phyloP scores from a whole-genome alignment of 2,329 filamentous ascomycete species.

The Penicillium sumatraense region DNA sequence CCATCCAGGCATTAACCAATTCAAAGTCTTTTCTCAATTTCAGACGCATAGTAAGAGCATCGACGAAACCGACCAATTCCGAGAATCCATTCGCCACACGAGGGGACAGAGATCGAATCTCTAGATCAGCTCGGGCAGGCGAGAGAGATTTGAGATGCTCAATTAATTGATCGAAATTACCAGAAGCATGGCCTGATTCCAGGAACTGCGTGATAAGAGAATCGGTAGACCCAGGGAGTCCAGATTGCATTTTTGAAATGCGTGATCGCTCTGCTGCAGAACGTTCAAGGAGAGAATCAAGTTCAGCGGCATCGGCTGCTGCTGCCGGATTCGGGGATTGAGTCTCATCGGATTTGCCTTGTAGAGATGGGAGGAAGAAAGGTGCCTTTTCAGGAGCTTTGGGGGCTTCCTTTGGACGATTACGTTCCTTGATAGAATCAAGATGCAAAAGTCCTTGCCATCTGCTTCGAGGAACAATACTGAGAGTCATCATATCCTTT shows the following conservation, averaged over 20 bases:
- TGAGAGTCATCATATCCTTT: conserved; percentile 82
- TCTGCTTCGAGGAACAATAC: conserved; percentile 82
- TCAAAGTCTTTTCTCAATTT: conserved; percentile 80
- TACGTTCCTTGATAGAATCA: conserved; percentile 86
- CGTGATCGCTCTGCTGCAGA: conserved; percentile 62
- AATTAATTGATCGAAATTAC: conserved; percentile 71
- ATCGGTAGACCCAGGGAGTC: conserved; percentile 26
- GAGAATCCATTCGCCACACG: conserved; percentile 54
- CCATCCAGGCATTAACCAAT: conserved; percentile 96
- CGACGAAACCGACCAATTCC: conserved; percentile 79
- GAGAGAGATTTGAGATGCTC: conserved; percentile 78
- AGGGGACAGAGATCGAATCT: conserved; percentile 76
- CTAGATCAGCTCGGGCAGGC: conserved; percentile 85
- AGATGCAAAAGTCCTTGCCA: conserved; percentile 96
- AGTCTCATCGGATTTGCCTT: conserved; percentile 24
- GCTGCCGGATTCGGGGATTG: conserved; percentile 27
- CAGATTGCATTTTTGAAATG: conserved; percentile 69
- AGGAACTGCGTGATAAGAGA: conserved; percentile 56
- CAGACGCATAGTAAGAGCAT: conserved; percentile 75
- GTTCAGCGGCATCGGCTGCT: conserved; percentile 32
- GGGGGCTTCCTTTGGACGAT: conserved; percentile 89
- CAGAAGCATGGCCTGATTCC: conserved; percentile 50
- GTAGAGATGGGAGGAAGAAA: conserved; percentile 76
- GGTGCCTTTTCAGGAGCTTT: conserved; percentile 93
- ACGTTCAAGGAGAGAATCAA: conserved; percentile 36